phyloP scores from a whole-genome alignment of 495 filamentous ascomycete species.

The Xylaria grammica region DNA sequence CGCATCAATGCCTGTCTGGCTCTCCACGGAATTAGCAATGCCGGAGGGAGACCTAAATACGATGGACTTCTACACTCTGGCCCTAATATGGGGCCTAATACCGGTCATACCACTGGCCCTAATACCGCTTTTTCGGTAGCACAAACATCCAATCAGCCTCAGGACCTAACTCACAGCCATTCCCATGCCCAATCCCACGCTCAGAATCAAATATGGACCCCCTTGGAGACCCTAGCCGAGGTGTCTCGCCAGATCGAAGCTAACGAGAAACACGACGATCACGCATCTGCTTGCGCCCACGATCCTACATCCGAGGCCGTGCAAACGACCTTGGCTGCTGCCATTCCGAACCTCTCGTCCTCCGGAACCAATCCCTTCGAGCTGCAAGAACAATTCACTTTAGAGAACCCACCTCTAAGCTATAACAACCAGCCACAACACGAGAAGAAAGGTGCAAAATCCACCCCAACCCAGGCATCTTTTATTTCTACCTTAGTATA shows the following conservation, averaged over 20 bases:
- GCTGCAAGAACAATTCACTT: slow-evolving; percentile 55
- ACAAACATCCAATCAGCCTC: slow-evolving; percentile 30
- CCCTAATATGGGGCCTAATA: slow-evolving; percentile 26
- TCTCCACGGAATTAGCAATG: slow-evolving; percentile 46
- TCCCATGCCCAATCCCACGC: slow-evolving; percentile 42
- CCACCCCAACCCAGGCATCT: not conserved
- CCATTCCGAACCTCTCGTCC: slow-evolving; percentile 20
- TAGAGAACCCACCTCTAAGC: slow-evolving; percentile 50
- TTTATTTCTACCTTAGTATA: not conserved
- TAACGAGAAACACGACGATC: slow-evolving; percentile 55
- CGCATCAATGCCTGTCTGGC: slow-evolving; percentile 67
- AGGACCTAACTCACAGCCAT: slow-evolving; percentile 33
- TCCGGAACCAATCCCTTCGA: slow-evolving; percentile 43
- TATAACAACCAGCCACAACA: slow-evolving; percentile 40
- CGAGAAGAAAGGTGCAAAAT: slow-evolving; percentile 43
- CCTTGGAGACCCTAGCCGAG: slow-evolving; percentile 80
- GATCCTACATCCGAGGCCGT: slow-evolving; percentile 25
- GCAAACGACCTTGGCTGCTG: slow-evolving; percentile 30
- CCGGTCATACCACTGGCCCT: not conserved
- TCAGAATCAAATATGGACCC: slow-evolving; percentile 68
- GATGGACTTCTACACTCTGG: slow-evolving; percentile 33
- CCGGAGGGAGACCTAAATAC: slow-evolving; percentile 43
- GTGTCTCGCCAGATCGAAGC: slow-evolving; percentile 73
- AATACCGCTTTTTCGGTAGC: slow-evolving; percentile 4
- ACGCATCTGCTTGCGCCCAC: slow-evolving; percentile 14